phyloP scores from a whole-genome alignment of 73 alveolate genomes.

The Diophrys appendiculata region DNA sequence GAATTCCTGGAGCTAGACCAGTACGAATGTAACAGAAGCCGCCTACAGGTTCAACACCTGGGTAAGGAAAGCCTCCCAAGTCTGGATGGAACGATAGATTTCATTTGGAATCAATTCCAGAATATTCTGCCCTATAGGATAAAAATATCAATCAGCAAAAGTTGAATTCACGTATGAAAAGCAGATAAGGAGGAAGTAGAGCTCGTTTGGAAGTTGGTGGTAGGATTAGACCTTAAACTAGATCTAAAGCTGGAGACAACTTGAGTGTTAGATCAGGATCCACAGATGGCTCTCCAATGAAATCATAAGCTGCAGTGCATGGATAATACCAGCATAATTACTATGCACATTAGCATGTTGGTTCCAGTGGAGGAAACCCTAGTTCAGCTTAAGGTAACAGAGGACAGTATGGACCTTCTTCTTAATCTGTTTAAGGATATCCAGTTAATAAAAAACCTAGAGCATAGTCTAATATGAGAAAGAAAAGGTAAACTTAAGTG shows the following conservation, averaged over 20 bases:
- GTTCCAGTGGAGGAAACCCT: too few species aligned
- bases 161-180: background rate
- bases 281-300: conserved; percentile 1
- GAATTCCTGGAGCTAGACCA: conserved; percentile 3
- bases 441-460: background rate
- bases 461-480: background rate
- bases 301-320: background rate
- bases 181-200: background rate
- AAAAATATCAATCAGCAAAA: background rate
- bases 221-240: background rate
- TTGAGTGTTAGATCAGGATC: background rate
- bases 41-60: conserved; percentile 4
- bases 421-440: too few species aligned
- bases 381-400: too few species aligned
- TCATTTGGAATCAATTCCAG: conserved; percentile 4
- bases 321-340: too few species aligned
- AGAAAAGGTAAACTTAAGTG: background rate
- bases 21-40: background rate
- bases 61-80: background rate
- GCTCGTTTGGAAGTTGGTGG: background rate
- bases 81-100: background rate
- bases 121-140: background rate
- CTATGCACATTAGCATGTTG: too few species aligned
- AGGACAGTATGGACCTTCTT: too few species aligned
- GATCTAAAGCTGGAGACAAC: conserved; percentile 1